These are phyloP conservation scores for Naegleria lovaniensis DNA, from an alignment of 208 protist genomes.

Conservation along the genomic window DNA sequence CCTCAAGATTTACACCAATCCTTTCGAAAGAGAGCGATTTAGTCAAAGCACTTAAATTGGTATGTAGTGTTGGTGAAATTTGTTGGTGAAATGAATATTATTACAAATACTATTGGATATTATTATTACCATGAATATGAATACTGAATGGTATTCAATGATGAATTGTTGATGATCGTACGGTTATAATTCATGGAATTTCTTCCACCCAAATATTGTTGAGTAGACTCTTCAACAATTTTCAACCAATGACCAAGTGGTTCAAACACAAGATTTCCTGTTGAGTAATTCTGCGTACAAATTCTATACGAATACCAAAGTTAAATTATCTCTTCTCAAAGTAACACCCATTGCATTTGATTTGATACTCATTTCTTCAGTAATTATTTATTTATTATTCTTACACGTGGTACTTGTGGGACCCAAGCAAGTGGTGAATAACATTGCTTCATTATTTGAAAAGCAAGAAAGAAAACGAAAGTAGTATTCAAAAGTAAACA, in stretches of 20 bases:
- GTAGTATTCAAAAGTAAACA: not conserved
- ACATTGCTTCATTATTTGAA: not conserved
- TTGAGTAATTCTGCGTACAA: not conserved
- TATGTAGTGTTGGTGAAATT: not conserved
- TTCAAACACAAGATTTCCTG: not conserved
- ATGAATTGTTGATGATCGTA: too few species aligned
- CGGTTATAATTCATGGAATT: too few species aligned
- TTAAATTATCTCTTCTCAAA: not conserved
- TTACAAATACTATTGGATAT: too few species aligned
- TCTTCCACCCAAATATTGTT: too few species aligned
- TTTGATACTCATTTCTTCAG: not conserved
- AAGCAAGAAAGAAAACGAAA: not conserved
- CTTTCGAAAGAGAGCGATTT: not conserved
- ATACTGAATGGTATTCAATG: too few species aligned
- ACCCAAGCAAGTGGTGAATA: not conserved
- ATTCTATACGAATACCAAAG: not conserved
- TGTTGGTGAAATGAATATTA: too few species aligned
- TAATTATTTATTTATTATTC: not conserved
- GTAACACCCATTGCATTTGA: constrained; percentile 4
- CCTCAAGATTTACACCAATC: not conserved
- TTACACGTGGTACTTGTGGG: not conserved
- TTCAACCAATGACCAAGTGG: not conserved
- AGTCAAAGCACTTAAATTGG: not conserved
- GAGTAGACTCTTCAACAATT: not conserved
- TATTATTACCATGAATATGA: too few species aligned